Percentiles rank a stretch among this genome's conserved stretches.
Conservation (phyloP, 306 rosid species). For the Fagus sylvatica region DNA sequence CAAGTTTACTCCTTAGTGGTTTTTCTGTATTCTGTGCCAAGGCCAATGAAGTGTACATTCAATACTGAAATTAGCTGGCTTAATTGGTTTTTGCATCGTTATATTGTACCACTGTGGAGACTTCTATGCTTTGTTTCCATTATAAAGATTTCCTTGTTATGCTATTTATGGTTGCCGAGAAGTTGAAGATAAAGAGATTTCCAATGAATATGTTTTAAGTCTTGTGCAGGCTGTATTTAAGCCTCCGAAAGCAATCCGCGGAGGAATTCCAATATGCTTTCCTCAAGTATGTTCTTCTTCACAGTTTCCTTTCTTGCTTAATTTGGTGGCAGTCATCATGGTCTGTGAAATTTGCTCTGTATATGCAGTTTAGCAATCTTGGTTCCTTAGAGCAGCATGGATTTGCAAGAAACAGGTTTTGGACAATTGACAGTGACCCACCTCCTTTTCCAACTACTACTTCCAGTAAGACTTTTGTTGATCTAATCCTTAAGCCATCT, state of each 20-base stretch:
- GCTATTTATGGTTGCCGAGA: no score
- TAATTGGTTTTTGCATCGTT: background rate
- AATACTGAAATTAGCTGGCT: background rate
- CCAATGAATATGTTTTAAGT: slow-evolving; percentile 10
- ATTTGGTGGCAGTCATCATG: slow-evolving; percentile 24
- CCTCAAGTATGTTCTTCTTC: slow-evolving; percentile 75
- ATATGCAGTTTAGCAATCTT: slow-evolving; percentile 65
- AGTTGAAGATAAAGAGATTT: no score
- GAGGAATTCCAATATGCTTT: slow-evolving; percentile 97
- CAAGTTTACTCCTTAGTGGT: no score
- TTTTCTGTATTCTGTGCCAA: no score
- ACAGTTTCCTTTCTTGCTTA: slow-evolving; percentile 21
- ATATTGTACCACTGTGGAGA: background rate
- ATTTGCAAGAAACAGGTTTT: slow-evolving; percentile 79
- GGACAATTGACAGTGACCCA: slow-evolving; percentile 67
- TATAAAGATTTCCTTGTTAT: no score
- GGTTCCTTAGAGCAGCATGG: slow-evolving; percentile 83
- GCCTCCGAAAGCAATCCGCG: slow-evolving; percentile 91
- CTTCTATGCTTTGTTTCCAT: no score
- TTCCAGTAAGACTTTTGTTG: slow-evolving; percentile 62
- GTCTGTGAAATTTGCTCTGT: slow-evolving; percentile 33
- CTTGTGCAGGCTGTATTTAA: slow-evolving; percentile 76
- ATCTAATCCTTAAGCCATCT: slow-evolving; percentile 78
- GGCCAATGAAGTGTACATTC: background rate
- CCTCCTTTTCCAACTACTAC: slow-evolving; percentile 71